Evolutionary conservation across 805 yeast species (phyloP).

Genomic region (Metschnikowia amazonensis): DNA sequence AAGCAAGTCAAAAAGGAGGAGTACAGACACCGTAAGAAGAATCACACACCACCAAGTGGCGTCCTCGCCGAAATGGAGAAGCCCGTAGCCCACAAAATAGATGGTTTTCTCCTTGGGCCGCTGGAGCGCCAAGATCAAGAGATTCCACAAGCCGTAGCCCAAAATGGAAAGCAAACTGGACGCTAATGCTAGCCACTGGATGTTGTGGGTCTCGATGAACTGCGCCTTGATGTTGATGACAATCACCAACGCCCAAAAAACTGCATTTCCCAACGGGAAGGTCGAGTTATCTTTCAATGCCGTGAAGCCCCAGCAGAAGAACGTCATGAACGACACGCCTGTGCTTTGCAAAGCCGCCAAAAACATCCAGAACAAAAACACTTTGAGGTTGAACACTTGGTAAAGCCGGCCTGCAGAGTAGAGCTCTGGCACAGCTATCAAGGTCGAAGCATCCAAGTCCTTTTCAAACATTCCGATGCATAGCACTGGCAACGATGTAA

Average conservation of each 20-base stretch:
- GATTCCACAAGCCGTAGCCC: constrained; percentile 86
- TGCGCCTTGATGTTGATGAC: constrained; percentile 77
- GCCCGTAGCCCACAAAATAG: constrained; percentile 68
- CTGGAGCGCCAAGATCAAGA: constrained; percentile 69
- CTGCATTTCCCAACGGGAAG: constrained; percentile 75
- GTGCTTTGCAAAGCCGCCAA: constrained; percentile 72
- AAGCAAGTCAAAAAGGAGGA: constrained; percentile 63
- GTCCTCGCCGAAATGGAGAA: constrained; percentile 75
- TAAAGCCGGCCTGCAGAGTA: constrained; percentile 73
- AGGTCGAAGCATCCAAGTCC: constrained; percentile 82
- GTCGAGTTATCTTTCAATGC: constrained; percentile 70
- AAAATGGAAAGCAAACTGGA: constrained; percentile 67
- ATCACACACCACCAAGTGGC: constrained; percentile 83
- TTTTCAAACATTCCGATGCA: constrained; percentile 94
- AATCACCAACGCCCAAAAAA: constrained; percentile 68
- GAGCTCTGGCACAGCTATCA: constrained; percentile 87
- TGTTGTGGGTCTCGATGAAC: constrained; percentile 72
- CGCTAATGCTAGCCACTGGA: constrained; percentile 64
- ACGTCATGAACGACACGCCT: constrained; percentile 62
- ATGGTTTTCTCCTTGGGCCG: constrained; percentile 49
- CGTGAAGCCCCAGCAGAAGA: constrained; percentile 65
- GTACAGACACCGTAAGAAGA: constrained; percentile 52
- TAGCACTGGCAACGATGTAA: constrained; percentile 87
- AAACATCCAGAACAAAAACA: constrained; percentile 75
- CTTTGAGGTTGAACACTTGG: constrained; percentile 64